These are phyloP conservation scores for Lyophyllum decastes DNA, from an alignment of 768 basidiomycete genomes.

Conservation along the genomic window DNA sequence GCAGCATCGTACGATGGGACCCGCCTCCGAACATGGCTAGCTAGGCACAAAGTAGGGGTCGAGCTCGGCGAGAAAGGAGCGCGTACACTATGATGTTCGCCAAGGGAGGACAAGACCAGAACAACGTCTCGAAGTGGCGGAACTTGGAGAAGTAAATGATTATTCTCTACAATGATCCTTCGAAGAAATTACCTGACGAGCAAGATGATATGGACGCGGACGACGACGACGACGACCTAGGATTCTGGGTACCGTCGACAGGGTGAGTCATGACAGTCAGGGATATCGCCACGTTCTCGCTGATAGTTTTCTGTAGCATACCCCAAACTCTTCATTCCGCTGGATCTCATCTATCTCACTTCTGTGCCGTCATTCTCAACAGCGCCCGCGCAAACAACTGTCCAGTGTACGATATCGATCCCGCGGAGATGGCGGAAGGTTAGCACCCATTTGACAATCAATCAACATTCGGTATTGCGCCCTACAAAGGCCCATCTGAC, in stretches of 20 bases:
- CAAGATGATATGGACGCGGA: slow-evolving; percentile 24
- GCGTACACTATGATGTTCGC: slow-evolving; percentile 77
- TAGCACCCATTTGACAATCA: slow-evolving; percentile 51
- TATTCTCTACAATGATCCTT: slow-evolving; percentile 53
- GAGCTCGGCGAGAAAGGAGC: slow-evolving; percentile 69
- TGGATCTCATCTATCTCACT: slow-evolving; percentile 69
- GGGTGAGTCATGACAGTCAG: slow-evolving; percentile 47
- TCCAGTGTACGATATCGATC: slow-evolving; percentile 67
- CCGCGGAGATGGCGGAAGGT: slow-evolving; percentile 60
- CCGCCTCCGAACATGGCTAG: slow-evolving; percentile 74
- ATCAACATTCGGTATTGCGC: slow-evolving; percentile 14
- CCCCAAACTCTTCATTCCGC: slow-evolving; percentile 69
- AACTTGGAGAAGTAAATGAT: slow-evolving; percentile 62
- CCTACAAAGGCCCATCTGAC: slow-evolving; percentile 60
- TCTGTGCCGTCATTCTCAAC: slow-evolving; percentile 69
- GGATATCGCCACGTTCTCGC: too few species aligned
- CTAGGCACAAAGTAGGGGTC: slow-evolving; percentile 82
- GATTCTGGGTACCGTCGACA: slow-evolving; percentile 56
- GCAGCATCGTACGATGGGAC: slow-evolving; percentile 84
- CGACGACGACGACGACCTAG: slow-evolving; percentile 34
- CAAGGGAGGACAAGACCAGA: slow-evolving; percentile 38
- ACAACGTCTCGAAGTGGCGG: slow-evolving; percentile 55
- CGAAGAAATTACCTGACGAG: slow-evolving; percentile 23
- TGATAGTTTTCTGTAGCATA: slow-evolving; percentile 63
- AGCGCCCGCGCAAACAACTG: slow-evolving; percentile 47